Evolutionary conservation across 1,284 basidiomycete genomes (phyloP), one percentile per base, ranked within the genome.

Genomic region (Apiotrichum gracile): DNA sequence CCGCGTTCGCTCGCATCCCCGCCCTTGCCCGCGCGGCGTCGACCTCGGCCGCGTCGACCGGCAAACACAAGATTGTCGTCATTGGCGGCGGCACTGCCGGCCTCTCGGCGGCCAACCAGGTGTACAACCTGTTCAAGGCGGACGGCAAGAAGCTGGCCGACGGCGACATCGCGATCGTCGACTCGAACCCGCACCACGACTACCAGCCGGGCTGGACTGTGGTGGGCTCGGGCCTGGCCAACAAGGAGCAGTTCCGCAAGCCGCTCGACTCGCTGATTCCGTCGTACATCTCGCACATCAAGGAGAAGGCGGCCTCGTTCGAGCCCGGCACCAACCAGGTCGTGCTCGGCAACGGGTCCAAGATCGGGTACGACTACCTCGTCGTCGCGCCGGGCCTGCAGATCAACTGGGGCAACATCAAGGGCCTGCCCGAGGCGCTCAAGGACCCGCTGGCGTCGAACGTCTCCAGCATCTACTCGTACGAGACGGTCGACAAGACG

Each of bases 401-500:
- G 75, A 87, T 83, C 73, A 91, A 74, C 55, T 91, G 84, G 82
- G 81, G 82, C 63, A 81, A 77, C 29, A 85, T 97, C 63, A 77
- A 84, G 61, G 92, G 92, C 8, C 79, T 98, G 10, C 74, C 82
- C 22, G 80, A 83, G 59, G 94, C 91, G 0, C 81, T 98, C 24
- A 78, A 79, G 26, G 84, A 93, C 71, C 81, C 87, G 14, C 43
- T 57, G 27, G 72, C 76, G 4, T 87, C 86, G 6, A 86, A 86
- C n/a, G 91, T 97, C 37, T 87, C 88, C 6, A 87, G 87, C n/a
- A 96, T 96, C 61, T 97, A 97, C 78, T 87, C 85, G 0, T 89
- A 87, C 71, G 82, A 87, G 49, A 87, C 87, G 13, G 88, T 85
- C 66, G 88, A 94, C 75, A 92, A 91, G 76, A 83, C 84, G 5